Percentiles rank a stretch among this genome's conserved stretches.
Conservation (phyloP, 306 rosid species). For the Hippophae gyantsensis region DNA sequence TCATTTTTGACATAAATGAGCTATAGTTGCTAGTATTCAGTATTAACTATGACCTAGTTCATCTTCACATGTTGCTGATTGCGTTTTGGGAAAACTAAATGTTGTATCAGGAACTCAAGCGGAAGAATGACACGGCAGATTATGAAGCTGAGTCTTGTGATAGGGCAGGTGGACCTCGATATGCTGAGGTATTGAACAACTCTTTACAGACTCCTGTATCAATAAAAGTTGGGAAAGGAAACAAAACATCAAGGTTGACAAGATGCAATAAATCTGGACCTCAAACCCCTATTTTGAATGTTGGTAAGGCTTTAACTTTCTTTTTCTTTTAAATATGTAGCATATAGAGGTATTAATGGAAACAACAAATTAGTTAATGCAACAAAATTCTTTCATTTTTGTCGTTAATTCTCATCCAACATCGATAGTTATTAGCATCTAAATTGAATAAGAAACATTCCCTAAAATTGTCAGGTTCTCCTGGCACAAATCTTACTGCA, state of each 20-base stretch:
- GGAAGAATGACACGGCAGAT: conserved; percentile 54
- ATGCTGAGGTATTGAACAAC: conserved; percentile 40
- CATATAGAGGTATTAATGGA: too few relatives aligned
- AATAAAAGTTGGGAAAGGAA: conserved; percentile 54
- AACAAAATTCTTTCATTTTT: conserved; percentile 1
- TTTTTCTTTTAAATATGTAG: background rate
- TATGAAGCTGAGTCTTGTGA: conserved; percentile 61
- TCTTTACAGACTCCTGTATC: conserved; percentile 64
- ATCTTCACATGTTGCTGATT: conserved; percentile 14
- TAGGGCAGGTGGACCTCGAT: conserved; percentile 40
- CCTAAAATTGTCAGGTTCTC: conserved; percentile 65
- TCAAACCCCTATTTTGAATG: conserved; percentile 59
- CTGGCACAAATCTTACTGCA: conserved; percentile 74
- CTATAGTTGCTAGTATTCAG: background rate
- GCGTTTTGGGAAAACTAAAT: conserved; percentile 13
- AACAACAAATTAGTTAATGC: conserved; percentile 3
- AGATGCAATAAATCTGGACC: conserved; percentile 67
- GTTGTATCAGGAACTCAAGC: conserved; percentile 52
- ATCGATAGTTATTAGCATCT: background rate
- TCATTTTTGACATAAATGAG: background rate
- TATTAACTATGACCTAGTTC: background rate
- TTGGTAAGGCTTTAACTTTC: conserved; percentile 41
- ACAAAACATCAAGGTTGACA: conserved; percentile 60
- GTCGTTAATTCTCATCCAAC: conserved; percentile 5
- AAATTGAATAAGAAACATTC: conserved; percentile 3